Percentiles rank a stretch among this genome's conserved stretches.
Conservation (phyloP, 192 early-diverging fungal genomes). For the Funneliformis geosporum region DNA sequence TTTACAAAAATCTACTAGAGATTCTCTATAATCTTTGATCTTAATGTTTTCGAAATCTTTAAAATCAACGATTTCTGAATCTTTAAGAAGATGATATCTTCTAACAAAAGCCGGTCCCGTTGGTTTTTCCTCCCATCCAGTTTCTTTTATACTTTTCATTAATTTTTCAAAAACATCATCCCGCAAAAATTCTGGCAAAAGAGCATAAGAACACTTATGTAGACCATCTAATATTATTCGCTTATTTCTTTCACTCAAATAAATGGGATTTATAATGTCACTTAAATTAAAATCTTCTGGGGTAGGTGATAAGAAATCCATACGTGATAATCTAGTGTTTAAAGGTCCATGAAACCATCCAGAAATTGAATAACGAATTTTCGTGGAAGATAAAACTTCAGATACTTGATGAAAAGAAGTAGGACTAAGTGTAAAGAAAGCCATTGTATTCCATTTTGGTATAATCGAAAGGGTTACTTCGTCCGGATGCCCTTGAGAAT, state of each 20-base stretch:
- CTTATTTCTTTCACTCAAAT: constrained; percentile 40
- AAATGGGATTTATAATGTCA: constrained; percentile 52
- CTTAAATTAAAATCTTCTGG: constrained; percentile 19
- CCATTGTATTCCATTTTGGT: constrained; percentile 59
- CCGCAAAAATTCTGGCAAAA: constrained; percentile 44
- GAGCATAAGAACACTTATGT: constrained; percentile 42
- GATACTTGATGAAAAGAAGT: constrained; percentile 66
- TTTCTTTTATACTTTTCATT: constrained; percentile 31
- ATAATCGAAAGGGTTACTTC: constrained; percentile 45
- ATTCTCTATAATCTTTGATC: constrained; percentile 8
- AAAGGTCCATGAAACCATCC: constrained; percentile 70
- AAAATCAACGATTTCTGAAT: neutral
- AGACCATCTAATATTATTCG: constrained; percentile 50
- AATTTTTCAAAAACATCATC: constrained; percentile 39
- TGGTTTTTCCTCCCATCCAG: constrained; percentile 39
- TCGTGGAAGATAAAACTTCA: constrained; percentile 41
- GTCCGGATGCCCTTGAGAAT: constrained; percentile 49
- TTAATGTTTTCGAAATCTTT: neutral
- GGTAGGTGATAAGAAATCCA: constrained; percentile 13
- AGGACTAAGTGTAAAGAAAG: constrained; percentile 61
- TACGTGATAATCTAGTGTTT: constrained; percentile 36
- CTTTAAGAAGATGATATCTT: constrained; percentile 46
- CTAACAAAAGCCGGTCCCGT: constrained; percentile 53
- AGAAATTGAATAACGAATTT: constrained; percentile 61
- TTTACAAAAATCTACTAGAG: constrained; percentile 18